A percentile compares a stretch with the other conserved stretches of the same genome.
phyloP scores from a whole-genome alignment of 306 rosid genomes.

The Cucurbita moschata region DNA sequence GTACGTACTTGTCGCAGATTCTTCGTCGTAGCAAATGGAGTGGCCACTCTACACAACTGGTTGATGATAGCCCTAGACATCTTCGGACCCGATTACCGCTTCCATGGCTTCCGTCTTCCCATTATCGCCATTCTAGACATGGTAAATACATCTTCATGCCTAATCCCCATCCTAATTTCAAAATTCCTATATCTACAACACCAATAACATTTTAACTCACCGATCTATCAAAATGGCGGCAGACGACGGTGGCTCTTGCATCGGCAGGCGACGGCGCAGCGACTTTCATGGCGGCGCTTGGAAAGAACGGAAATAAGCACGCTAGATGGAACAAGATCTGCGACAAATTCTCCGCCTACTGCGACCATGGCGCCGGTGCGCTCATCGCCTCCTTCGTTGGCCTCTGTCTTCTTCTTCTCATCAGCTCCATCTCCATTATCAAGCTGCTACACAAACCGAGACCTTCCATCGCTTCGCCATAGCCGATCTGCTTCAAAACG shows the following conservation, averaged over 20 bases:
- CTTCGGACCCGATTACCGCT: slow-evolving; percentile 34
- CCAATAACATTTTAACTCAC: not conserved
- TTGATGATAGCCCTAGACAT: slow-evolving; percentile 42
- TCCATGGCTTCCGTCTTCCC: slow-evolving; percentile 48
- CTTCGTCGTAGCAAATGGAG: slow-evolving; percentile 70
- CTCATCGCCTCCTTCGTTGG: slow-evolving; percentile 57
- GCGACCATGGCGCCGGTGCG: slow-evolving; percentile 52
- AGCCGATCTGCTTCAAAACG: not conserved
- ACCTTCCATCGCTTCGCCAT: not conserved
- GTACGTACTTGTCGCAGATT: slow-evolving; percentile 26
- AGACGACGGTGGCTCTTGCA: slow-evolving; percentile 43
- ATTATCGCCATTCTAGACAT: slow-evolving; percentile 62
- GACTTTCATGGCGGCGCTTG: slow-evolving; percentile 67
- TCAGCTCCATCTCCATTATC: slow-evolving; percentile 39
- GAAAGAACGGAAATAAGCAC: slow-evolving; percentile 70
- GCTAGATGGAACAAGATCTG: slow-evolving; percentile 88
- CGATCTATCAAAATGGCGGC: not conserved
- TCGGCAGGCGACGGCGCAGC: slow-evolving; percentile 83
- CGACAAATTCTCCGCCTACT: slow-evolving; percentile 49
- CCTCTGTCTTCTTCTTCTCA: slow-evolving; percentile 41
- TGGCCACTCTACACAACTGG: slow-evolving; percentile 62
- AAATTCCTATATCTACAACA: not conserved
- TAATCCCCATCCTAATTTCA: not conserved
- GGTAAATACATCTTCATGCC: slow-evolving; percentile 22
- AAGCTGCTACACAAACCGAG: slow-evolving; percentile 30